These are phyloP conservation scores for Eucalyptus polyanthemos DNA, from an alignment of 345 rosid species.

Conservation along the genomic window DNA sequence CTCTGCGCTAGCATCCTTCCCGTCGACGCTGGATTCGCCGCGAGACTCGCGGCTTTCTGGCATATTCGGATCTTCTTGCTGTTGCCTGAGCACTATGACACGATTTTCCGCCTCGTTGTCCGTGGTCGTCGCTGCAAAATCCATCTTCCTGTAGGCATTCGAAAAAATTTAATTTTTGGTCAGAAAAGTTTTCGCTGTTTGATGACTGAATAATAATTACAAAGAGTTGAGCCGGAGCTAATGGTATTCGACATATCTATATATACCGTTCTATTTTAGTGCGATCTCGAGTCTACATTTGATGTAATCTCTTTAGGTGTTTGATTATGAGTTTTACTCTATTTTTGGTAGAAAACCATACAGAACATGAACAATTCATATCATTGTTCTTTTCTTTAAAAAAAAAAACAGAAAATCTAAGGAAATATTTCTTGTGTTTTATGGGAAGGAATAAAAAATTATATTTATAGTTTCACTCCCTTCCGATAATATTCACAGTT, in stretches of 20 bases:
- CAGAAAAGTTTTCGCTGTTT: not conserved
- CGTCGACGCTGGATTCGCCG: fast-evolving
- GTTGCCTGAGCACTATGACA: not conserved
- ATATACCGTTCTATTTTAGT: fast-evolving
- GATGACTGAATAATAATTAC: not conserved
- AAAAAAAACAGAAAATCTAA: no score
- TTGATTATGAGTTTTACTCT: not conserved
- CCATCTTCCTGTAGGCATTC: not conserved
- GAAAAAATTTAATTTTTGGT: no score
- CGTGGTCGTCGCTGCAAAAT: not conserved
- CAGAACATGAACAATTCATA: not conserved
- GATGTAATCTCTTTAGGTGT: not conserved
- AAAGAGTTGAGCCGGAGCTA: not conserved
- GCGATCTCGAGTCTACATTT: fast-evolving
- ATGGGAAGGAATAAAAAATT: not conserved
- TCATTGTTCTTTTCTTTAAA: no score
- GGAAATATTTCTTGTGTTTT: fast-evolving
- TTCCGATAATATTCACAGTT: fast-evolving
- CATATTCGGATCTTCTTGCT: not conserved
- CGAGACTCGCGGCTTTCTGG: fast-evolving
- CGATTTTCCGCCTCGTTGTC: not conserved
- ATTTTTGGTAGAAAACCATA: no score
- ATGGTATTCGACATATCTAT: fast-evolving
- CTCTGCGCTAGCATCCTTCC: fast-evolving
- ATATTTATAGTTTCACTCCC: no score